Base-by-base conservation (phyloP, 208 protist genomes). In the Polymyxa betae region DNA sequence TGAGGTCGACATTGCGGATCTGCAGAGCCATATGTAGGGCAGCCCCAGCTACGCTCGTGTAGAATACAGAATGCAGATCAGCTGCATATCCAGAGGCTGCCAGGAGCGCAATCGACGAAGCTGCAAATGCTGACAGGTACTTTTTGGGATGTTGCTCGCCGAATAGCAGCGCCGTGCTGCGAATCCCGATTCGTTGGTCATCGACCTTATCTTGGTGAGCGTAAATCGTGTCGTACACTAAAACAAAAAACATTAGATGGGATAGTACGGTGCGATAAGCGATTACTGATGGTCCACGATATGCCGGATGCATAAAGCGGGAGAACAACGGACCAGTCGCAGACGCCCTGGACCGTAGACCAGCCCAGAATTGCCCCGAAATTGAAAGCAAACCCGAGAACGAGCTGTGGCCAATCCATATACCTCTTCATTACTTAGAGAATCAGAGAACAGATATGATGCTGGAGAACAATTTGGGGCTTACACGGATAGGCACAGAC, bases 181-280 rank as follows among this genome's bases (percentile, higher is more conserved):
- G 16, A 29, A 66, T 66, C 16, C 54, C 54, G 54, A 66, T 29
- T 66, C 29, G 16, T 29, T 32, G 20, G 54, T 66, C 54, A 29
- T 66, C 54, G 54, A 16, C 29, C 54, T 66, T 66, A 29, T 66
- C 54, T 66, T 66, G 54, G 54, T 66, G 54, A 29, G 54, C 54
- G 54, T 66, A 66, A 32, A 66, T 66, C 54, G 54, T 66, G 29
- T 66, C 54, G 29, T 66, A 66, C 54, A 66, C 54, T 66, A 29
- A 16, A 66, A 16, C 16, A 29, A 29, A 32, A 16, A 16, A 66
- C 29, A 29, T 66, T 29, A 66, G 54, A 66, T 29, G 54, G 29
- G 54, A 16, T 32, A 66, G 54, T 29, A 66, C 54, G 20, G 29
- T 29, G 54, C 16, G 16, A 66, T 66, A 29, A 66, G 54, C 54